Conservation (phyloP, 2,329 filamentous ascomycete genomes). For the Aspergillus ustus region DNA sequence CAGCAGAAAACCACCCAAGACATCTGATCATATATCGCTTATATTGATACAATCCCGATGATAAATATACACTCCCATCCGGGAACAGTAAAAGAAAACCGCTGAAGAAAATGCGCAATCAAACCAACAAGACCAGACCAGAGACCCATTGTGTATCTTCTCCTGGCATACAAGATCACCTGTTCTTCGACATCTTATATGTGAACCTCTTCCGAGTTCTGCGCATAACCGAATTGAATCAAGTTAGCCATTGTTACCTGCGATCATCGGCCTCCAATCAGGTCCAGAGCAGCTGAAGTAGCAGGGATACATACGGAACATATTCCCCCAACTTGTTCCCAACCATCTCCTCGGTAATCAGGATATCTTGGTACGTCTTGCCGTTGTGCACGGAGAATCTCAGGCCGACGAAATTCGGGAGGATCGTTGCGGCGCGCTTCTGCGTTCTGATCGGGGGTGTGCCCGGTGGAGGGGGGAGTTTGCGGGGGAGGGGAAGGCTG, state of each 20-base stretch:
- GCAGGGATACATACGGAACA: conserved; percentile 69
- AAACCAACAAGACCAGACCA: neutral
- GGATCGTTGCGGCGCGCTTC: conserved; percentile 83
- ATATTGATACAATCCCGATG: conserved; percentile 5
- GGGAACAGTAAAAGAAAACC: conserved; percentile 13
- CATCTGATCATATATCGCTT: neutral
- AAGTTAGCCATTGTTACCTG: neutral
- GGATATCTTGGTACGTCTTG: conserved; percentile 80
- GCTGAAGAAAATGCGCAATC: conserved; percentile 3
- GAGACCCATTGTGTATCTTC: neutral
- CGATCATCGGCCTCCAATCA: neutral
- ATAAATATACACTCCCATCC: conserved; percentile 20
- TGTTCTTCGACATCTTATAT: conserved; percentile 75
- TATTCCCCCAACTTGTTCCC: conserved; percentile 95
- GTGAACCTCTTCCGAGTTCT: conserved; percentile 71
- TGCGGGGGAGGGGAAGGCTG: conserved; percentile 47
- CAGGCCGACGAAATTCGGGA: conserved; percentile 89
- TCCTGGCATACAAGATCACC: conserved; percentile 43
- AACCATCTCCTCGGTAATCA: conserved; percentile 93
- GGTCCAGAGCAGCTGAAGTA: neutral
- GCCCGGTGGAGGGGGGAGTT: conserved; percentile 61
- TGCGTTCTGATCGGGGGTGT: conserved; percentile 80
- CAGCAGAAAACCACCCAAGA: neutral
- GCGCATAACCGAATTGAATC: conserved; percentile 2
- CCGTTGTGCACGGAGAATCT: conserved; percentile 92